Base-by-base conservation (phyloP, 1,284 basidiomycete species). In the Heimioporus retisporus region DNA sequence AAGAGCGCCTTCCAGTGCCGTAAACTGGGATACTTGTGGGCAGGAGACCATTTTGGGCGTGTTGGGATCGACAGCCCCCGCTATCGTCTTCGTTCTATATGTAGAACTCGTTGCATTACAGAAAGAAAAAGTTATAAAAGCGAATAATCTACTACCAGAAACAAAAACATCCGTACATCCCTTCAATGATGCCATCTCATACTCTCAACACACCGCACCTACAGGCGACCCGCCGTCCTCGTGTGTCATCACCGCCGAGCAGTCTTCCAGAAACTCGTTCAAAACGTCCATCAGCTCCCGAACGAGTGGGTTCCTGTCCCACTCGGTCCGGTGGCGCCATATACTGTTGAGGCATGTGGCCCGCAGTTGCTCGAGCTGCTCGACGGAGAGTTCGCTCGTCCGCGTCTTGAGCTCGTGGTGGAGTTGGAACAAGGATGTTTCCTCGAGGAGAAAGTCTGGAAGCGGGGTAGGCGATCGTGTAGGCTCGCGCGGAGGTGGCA, bases 361-460 rank as follows among this genome's bases (percentile, higher is more conserved):
- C 6, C 98, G 90, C 10, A 99, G 84, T 77, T 98, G 96, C 76
- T 99, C 97, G 4, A 99, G 87, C 77, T 98, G 91, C 75, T 99
- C 97, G 56, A 99, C 86, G 31, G 84, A 93, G 55, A 96, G 81
- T 2, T 74, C 73, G 2, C 71, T 78, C 2, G 95, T 97, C 56
- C 77, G 76, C 28, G 85, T 81, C 43, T 81, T 81, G 42, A 94
- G 77, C 61, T 82, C 79, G 16, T 75, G 63, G 65, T 82, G 78
- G 1, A 96, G 81, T 25, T 84, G 75, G 1, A 71, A 71, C 11
- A 94, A 70, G 6, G 83, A 74, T 7, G 65, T 73, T 42, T 86
- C 81, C 65, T 90, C 81, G 6, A 94, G 73, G 55, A 85, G 78
- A 76, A 96, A 95, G 55, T 91, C 88, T 1, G 93, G 92, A 5